Evolutionary conservation across 768 basidiomycete genomes (phyloP), one percentile per base, ranked within the genome.

Genomic region (Russula compacta): DNA sequence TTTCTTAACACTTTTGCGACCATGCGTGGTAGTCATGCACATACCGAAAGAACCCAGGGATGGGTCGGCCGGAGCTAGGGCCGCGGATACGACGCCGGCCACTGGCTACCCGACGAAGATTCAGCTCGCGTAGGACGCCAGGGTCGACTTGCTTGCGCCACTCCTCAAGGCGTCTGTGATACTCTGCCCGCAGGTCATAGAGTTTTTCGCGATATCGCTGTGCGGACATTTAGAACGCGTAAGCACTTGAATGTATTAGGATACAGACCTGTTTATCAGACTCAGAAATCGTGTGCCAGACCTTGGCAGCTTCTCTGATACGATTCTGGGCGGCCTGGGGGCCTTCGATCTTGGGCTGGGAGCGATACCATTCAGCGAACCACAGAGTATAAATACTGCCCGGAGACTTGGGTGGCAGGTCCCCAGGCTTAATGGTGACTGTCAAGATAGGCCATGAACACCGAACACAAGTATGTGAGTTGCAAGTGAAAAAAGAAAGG

Each of bases 211-310:
- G 35, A 33, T 56, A 61, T 46, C 2, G 59, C 63, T 64, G 21
- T 33, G 11, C 24, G 17, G 15, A 38, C 8, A 17, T 32, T 55
- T 11, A 58, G 36, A 44, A 15, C 11, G 39, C 15, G 35, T 24
- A n/a, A 53, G 24, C 6, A 46, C 17, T 2, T 17, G 17, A 4
- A n/a, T 5, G 3, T 33, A 29, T 14, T 29, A 39, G 2, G 1
- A 39, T 9, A 55, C 46, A 40, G n/a, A 64, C 65, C 56, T 61
- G 50, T 32, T 64, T 66, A 8, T 64, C 65, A 54, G 52, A 0
- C 1, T 66, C 65, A 29, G 65, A 19, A 19, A 64, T 7, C 3
- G 35, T 42, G 12, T 17, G 24, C 65, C 65, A 66, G 5, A 9
- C 8, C 14, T 46, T 33, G 21, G 47, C 48, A 3, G 4, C 53